phyloP scores from a whole-genome alignment of 164 flowering plant species.

The Malania oleifera region DNA sequence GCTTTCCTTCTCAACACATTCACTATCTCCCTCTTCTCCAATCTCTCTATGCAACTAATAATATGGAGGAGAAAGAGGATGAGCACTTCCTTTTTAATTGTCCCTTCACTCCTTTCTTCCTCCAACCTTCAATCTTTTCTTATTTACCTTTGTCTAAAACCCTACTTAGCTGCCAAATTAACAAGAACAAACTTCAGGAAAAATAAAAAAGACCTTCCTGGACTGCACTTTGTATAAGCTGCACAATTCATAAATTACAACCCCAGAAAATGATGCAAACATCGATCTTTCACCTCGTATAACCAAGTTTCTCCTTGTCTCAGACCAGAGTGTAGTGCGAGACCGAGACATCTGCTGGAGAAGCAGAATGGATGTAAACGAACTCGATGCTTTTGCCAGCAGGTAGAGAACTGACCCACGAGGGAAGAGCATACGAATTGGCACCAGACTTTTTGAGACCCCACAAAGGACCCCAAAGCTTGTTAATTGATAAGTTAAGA shows the following conservation, averaged over 20 bases:
- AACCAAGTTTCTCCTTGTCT: slow-evolving; percentile 3
- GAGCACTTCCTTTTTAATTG: slow-evolving; percentile 52
- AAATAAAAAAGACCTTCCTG: slow-evolving; percentile 16
- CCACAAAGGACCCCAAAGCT: slow-evolving; percentile 86
- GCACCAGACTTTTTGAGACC: slow-evolving; percentile 56
- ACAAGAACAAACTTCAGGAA: slow-evolving; percentile 11
- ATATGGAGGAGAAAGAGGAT: slow-evolving; percentile 85
- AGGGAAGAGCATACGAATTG: slow-evolving; percentile 48
- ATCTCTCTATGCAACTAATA: slow-evolving; percentile 17
- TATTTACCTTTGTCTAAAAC: slow-evolving; percentile 7
- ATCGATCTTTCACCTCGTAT: not conserved
- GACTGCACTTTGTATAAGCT: slow-evolving; percentile 39
- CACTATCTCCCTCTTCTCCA: too few species aligned
- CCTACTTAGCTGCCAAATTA: slow-evolving; percentile 17
- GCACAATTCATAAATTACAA: slow-evolving; percentile 37
- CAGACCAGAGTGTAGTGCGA: slow-evolving; percentile 53
- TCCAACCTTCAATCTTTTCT: slow-evolving; percentile 33
- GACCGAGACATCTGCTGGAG: slow-evolving; percentile 55
- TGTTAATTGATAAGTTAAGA: slow-evolving; percentile 52
- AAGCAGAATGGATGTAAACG: slow-evolving; percentile 69
- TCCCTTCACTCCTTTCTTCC: slow-evolving; percentile 92
- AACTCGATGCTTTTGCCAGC: slow-evolving; percentile 70
- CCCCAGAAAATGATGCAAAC: slow-evolving; percentile 15
- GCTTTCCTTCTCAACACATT: slow-evolving; percentile 1
- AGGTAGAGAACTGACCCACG: slow-evolving; percentile 57